Evolutionary conservation across 75 land plant species (phyloP).

Genomic region (Selaginella moellendorffii): DNA sequence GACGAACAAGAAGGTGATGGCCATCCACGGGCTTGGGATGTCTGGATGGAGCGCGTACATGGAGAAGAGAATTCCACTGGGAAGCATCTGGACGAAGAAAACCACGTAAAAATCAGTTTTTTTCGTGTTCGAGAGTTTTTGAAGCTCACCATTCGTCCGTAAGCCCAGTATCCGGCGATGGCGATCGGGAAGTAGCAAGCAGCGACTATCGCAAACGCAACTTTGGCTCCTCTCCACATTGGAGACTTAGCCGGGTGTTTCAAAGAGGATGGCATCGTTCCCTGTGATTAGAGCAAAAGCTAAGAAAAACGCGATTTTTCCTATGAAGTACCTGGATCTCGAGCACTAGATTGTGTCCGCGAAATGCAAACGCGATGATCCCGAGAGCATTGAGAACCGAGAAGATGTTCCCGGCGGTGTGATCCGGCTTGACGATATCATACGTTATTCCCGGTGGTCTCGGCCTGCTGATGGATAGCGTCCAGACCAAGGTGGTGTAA

Average conservation of each 20-base stretch:
- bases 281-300: neutral
- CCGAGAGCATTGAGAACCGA: constrained; percentile 63
- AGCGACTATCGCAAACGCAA: neutral
- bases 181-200: constrained; percentile 1
- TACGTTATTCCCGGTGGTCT: constrained; percentile 43
- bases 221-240: constrained; percentile 6
- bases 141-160: neutral
- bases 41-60: constrained; percentile 40
- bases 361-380: constrained; percentile 70
- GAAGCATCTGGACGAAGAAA: constrained; percentile 43
- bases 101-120: neutral
- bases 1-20: constrained; percentile 39
- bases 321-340: constrained; percentile 72
- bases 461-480: constrained; percentile 38
- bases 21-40: constrained; percentile 32
- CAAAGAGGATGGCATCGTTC: constrained; percentile 2
- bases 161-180: constrained; percentile 7
- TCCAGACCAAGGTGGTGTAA: constrained; percentile 73
- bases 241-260: constrained; percentile 3
- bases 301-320: neutral
- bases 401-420: constrained; percentile 19
- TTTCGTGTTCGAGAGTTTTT: neutral
- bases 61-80: constrained; percentile 43
- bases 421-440: constrained; percentile 7
- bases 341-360: constrained; percentile 80